phyloP scores from a whole-genome alignment of 768 basidiomycete genomes.

The Rhizopogon salebrosus region DNA sequence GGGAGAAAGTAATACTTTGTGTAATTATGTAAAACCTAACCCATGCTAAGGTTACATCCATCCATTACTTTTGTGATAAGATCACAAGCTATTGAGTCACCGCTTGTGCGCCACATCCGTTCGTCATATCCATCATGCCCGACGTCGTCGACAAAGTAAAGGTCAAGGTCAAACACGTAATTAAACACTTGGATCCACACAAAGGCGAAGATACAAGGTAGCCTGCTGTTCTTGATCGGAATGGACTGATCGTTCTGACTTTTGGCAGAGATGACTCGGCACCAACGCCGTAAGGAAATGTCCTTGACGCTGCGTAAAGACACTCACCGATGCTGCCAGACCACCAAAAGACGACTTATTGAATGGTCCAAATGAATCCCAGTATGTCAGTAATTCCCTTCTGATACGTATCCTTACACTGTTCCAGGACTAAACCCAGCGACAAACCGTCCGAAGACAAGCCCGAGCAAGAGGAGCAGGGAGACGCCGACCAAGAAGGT shows the following conservation, averaged over 20 bases:
- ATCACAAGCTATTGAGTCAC: conserved; percentile 7
- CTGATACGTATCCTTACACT: no score
- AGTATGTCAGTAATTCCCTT: no score
- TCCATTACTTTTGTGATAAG: conserved; percentile 12
- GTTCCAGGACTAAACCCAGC: no score
- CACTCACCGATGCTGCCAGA: not conserved
- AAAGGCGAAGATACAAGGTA: no score
- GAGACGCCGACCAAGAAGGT: conserved; percentile 29
- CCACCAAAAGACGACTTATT: no score
- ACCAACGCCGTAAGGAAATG: not conserved
- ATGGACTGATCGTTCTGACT: not conserved
- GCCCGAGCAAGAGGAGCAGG: conserved; percentile 15
- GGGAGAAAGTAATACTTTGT: not conserved
- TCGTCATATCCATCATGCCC: conserved; percentile 12
- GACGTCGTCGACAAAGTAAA: not conserved
- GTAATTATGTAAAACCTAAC: conserved; percentile 14
- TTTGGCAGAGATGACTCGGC: not conserved
- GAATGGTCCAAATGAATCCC: no score
- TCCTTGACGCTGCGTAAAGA: not conserved
- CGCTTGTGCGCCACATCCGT: no score
- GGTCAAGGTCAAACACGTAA: no score
- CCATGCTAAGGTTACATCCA: conserved; percentile 7
- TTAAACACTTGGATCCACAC: no score
- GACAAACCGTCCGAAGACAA: no score
- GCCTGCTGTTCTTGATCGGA: not conserved